Evolutionary conservation across 306 rosid species (phyloP).

Genomic region (Vicia villosa): DNA sequence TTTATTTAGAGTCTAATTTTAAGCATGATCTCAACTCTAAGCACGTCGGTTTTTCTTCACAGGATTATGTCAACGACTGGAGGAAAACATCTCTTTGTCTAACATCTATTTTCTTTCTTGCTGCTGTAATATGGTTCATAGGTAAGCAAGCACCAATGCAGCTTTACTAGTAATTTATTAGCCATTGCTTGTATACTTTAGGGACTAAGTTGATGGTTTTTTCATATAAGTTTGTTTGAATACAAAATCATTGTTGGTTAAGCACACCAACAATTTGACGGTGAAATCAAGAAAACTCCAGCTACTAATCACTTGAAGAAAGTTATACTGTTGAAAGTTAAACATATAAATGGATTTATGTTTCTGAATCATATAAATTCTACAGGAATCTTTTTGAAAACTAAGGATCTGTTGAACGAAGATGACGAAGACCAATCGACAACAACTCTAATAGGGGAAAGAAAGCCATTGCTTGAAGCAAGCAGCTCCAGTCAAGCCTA

Average conservation of each 20-base stretch:
- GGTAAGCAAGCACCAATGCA: conserved; percentile 50
- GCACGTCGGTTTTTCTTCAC: conserved; percentile 36
- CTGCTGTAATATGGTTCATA: conserved; percentile 75
- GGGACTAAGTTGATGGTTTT: too few relatives aligned
- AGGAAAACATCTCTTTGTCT: conserved; percentile 66
- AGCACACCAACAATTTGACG: conserved; percentile 1
- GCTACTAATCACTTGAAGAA: conserved; percentile 23
- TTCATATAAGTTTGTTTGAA: conserved; percentile 12
- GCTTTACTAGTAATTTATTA: conserved; percentile 12
- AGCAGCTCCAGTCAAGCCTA: conserved; percentile 41
- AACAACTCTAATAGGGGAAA: conserved; percentile 36
- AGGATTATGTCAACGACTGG: conserved; percentile 78
- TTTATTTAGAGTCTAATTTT: conserved; percentile 13
- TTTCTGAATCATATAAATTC: conserved; percentile 24
- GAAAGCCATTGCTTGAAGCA: conserved; percentile 68
- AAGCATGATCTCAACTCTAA: conserved; percentile 25
- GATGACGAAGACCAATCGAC: conserved; percentile 48
- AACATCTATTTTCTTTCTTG: conserved; percentile 74
- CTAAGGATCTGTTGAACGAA: conserved; percentile 45
- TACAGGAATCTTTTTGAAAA: conserved; percentile 67
- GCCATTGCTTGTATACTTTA: background rate
- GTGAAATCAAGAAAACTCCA: background rate
- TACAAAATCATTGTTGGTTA: conserved; percentile 5
- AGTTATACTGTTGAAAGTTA: conserved; percentile 24
- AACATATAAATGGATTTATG: background rate